These are phyloP conservation scores for Euphorbia corollata DNA, from an alignment of 441 rosid genomes.

Conservation along the genomic window DNA sequence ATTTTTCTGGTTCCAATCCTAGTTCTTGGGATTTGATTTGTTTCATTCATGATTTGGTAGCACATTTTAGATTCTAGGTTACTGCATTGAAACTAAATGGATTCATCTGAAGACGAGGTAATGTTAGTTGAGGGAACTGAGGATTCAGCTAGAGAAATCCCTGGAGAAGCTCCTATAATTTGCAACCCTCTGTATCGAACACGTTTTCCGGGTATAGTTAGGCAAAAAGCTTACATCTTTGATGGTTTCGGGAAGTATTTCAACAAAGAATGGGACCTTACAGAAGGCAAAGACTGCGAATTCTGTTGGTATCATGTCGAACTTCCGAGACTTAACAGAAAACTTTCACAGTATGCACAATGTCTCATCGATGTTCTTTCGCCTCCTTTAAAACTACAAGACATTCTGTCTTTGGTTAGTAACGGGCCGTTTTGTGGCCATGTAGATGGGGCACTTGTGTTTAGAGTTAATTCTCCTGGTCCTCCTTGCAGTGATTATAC, in stretches of 20 bases:
- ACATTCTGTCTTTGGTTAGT: slow-evolving; percentile 87
- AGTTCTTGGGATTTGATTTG: neutral
- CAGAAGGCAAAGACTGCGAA: slow-evolving; percentile 58
- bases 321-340: slow-evolving; percentile 70
- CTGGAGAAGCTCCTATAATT: slow-evolving; percentile 23
- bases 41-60: neutral
- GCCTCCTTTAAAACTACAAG: slow-evolving; percentile 90
- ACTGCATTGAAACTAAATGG: slow-evolving; percentile 18
- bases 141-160: slow-evolving; percentile 37
- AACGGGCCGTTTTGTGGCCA: slow-evolving; percentile 87
- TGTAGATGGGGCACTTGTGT: slow-evolving; percentile 85
- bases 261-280: slow-evolving; percentile 73
- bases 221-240: slow-evolving; percentile 71
- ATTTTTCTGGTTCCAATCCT: too few species aligned
- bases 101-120: slow-evolving; percentile 33
- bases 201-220: slow-evolving; percentile 59
- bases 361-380: slow-evolving; percentile 82
- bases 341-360: slow-evolving; percentile 73
- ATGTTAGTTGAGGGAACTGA: slow-evolving; percentile 37
- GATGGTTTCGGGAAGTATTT: slow-evolving; percentile 68
- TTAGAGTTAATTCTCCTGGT: slow-evolving; percentile 90
- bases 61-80: neutral
- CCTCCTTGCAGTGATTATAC: slow-evolving; percentile 68
- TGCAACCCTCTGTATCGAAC: slow-evolving; percentile 21
- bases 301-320: slow-evolving; percentile 97